Base-by-base conservation (phyloP, 208 protist genomes). In the Tritrichomonas musculus region DNA sequence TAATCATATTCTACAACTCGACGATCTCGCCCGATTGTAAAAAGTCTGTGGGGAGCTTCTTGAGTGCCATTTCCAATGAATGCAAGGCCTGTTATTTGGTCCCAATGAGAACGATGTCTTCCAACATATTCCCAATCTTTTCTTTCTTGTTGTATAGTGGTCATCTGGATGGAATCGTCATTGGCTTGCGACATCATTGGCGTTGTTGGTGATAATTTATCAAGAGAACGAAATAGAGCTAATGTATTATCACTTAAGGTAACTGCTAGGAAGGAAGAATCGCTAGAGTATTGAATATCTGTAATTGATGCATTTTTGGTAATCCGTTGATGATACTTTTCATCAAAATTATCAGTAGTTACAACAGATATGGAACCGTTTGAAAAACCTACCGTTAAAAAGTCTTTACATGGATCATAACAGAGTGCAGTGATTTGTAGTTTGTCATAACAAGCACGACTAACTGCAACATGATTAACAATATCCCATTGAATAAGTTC, bases 311-410 rank as follows among this genome's bases (percentile, higher is more conserved):
- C 77, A 39, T 49, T 49, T 39, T 88, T 88, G 33, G 77, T 36
- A 17, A 88, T 88, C 39, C 77, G 44, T 49, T 88, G 77, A 44
- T 88, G 77, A 50, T 88, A 88, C 0, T 57, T 47, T 57, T 88
- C 77, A 88, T 88, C 77, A 33, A 88, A 88, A 47, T 88, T 88
- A n/a, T 88, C 77, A 41, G 77, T 88, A 11, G 77, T 88, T n/a
- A 88, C 77, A 39, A 88, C 47, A 88, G 47, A 88, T 39, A 88
- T 88, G 13, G 41, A 53, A 47, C 77, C 77, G 47, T 88, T 88
- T 57, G 77, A 57, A 47, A 88, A 88, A 20, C 77, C 77, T 39
- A 88, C 47, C 20, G 77, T 47, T 36, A 88, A 57, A 50, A 88
- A 88, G 47, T 88, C 77, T 88, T 88, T 47, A 39, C 77, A 60